Conservation (phyloP, 225 moss, liverwort and hornwort genomes). For the Physcomitrium patens region DNA sequence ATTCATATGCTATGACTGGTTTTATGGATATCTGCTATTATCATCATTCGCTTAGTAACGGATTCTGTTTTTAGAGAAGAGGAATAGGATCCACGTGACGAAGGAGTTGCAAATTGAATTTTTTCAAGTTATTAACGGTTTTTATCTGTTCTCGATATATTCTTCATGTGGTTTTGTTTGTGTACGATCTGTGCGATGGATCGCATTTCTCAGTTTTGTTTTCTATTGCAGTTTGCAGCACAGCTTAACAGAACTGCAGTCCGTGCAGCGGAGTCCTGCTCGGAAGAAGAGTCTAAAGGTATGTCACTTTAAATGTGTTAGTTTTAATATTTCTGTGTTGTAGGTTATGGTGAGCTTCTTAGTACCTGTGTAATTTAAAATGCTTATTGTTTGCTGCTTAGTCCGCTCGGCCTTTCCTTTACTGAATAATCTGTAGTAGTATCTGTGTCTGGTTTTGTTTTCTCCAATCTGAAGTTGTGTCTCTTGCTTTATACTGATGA, state of each 20-base stretch:
- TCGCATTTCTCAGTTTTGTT: conserved; percentile 18
- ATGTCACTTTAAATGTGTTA: neutral
- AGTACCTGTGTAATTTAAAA: neutral
- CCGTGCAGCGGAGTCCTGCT: conserved; percentile 71
- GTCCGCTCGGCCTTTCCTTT: neutral
- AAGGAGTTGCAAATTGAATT: neutral
- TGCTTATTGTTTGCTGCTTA: neutral
- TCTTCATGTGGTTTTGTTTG: neutral
- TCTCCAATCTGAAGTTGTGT: too few relatives aligned
- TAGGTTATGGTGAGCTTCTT: conserved; percentile 9
- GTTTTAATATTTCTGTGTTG: neutral
- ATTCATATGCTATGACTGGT: neutral
- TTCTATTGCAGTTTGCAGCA: conserved; percentile 76
- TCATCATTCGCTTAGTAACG: conserved; percentile 1
- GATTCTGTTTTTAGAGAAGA: neutral
- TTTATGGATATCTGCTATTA: conserved; percentile 3
- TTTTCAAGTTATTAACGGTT: neutral
- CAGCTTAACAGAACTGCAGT: conserved; percentile 87
- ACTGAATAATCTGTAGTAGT: neutral
- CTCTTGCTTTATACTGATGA: too few relatives aligned
- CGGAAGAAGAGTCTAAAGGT: conserved; percentile 95
- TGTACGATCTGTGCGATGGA: neutral
- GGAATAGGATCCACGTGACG: neutral
- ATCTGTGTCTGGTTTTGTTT: too few relatives aligned
- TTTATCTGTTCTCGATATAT: neutral